A percentile compares a stretch with the other conserved stretches of the same genome.
Evolutionary conservation across 129 eudicot species (phyloP).

Genomic region (Centella asiatica): DNA sequence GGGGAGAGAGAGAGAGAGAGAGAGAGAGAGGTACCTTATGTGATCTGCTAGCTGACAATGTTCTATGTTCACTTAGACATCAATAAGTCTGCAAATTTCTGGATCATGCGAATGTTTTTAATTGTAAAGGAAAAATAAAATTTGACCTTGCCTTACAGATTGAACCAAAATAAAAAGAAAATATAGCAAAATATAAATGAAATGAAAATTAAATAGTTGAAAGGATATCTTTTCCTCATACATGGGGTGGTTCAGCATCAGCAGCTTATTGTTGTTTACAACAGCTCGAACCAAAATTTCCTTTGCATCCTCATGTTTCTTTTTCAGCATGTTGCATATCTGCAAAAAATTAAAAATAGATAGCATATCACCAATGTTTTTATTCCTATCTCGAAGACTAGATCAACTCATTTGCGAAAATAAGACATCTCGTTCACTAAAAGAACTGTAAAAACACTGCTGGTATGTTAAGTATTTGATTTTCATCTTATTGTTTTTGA

Average conservation of each 20-base stretch:
- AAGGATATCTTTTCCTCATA: slow-evolving; percentile 84
- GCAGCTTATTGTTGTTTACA: slow-evolving; percentile 73
- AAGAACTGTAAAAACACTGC: background rate
- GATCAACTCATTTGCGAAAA: no score
- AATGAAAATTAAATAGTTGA: background rate
- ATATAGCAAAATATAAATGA: background rate
- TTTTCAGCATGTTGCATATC: slow-evolving; percentile 78
- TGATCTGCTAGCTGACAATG: slow-evolving; percentile 9
- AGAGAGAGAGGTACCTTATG: slow-evolving; percentile 17
- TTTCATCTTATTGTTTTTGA: background rate
- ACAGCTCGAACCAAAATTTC: slow-evolving; percentile 74
- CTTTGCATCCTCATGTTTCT: slow-evolving; percentile 91
- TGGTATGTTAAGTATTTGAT: background rate
- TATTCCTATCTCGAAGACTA: background rate
- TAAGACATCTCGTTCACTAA: background rate
- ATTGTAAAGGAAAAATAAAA: slow-evolving; percentile 40
- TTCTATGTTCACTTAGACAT: slow-evolving; percentile 19
- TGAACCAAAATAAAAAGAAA: background rate
- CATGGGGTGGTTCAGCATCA: slow-evolving; percentile 76
- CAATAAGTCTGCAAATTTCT: slow-evolving; percentile 44
- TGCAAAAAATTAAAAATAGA: no score
- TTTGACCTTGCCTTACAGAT: slow-evolving; percentile 3
- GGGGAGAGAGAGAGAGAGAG: slow-evolving; percentile 3
- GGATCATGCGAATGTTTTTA: slow-evolving; percentile 39
- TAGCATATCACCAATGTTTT: background rate